Evolutionary conservation across 257 asterid genomes (phyloP).

Genomic region (Lycium barbarum): DNA sequence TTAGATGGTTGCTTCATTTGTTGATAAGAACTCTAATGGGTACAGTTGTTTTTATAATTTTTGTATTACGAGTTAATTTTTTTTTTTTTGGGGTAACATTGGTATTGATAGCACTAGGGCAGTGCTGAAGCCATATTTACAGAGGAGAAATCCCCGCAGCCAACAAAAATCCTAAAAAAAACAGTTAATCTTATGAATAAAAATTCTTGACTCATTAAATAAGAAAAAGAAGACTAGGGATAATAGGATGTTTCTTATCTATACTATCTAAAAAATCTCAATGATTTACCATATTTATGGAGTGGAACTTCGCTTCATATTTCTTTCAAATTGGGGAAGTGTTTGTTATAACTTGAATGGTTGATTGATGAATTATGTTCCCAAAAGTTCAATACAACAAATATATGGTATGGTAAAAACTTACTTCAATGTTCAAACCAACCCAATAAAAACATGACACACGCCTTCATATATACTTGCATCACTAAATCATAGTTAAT

Average conservation of each 20-base stretch:
- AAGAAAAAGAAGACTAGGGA: neutral
- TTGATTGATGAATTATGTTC: neutral
- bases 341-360: neutral
- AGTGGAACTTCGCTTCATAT: neutral
- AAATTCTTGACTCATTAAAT: neutral
- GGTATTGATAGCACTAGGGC: too few relatives aligned
- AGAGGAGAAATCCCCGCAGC: too few relatives aligned
- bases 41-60: neutral
- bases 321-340: neutral
- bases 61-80: neutral
- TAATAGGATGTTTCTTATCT: constrained; percentile 10
- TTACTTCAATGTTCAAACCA: neutral
- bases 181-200: neutral
- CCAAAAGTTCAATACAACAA: neutral
- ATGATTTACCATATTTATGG: neutral
- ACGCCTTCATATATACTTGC: neutral
- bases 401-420: constrained; percentile 1
- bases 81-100: too few relatives aligned
- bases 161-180: too few relatives aligned
- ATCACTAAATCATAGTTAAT: too few relatives aligned
- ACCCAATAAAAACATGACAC: neutral
- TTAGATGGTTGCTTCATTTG: neutral
- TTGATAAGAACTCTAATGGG: too few relatives aligned
- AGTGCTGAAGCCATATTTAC: too few relatives aligned
- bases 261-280: neutral